Base-by-base conservation (phyloP, 768 basidiomycete genomes). In the Tremella mesenterica region DNA sequence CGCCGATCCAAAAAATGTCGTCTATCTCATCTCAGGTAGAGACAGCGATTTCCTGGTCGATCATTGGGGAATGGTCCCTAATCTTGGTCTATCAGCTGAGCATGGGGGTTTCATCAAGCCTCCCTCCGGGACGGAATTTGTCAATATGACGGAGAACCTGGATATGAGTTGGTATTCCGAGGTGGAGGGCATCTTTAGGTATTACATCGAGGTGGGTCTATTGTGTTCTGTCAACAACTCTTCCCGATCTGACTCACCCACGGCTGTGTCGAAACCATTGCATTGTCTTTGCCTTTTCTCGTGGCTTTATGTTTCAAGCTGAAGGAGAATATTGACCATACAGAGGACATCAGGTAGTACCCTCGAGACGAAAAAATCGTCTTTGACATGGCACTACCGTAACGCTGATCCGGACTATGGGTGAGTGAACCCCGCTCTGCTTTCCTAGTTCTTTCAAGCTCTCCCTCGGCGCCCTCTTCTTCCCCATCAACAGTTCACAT, bases 161-260 rank as follows among this genome's bases (percentile, higher is more conserved):
- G 92, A 99, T 75, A 97, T 97, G 93, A 81, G 81, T 59, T 99
- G 93, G 93, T 90, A 93, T 86, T 77, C 75, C 48, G 93, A 99
- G 76, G 93, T 95, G 27, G 81, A 84, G 64, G 90, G 96, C 76
- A 85, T 99, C 46, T 99, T 99, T 75, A 81, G 80, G 74, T 97
- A 93, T 75, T 93, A 93, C 75, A 93, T 89, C 16, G 91, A 93
- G 81, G 83, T 84, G 57, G 41, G 81, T 72, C n/a, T 23, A 23
- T n/a, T 16, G 16, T 41, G 9, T 18, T 12, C 44, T 8, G 2
- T 9, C 18, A 16, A 27, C 20, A 30, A 39, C 10, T 14, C n/a
- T 27, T 36, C 18, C 28, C 28, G 30, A 25, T 36, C 26, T 30
- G 43, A 13, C 13, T n/a, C n/a, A n/a, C n/a, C n/a, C n/a, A n/a